These are phyloP conservation scores for Incumbomyces lentus DNA, from an alignment of 2,329 filamentous ascomycete species.

Conservation along the genomic window DNA sequence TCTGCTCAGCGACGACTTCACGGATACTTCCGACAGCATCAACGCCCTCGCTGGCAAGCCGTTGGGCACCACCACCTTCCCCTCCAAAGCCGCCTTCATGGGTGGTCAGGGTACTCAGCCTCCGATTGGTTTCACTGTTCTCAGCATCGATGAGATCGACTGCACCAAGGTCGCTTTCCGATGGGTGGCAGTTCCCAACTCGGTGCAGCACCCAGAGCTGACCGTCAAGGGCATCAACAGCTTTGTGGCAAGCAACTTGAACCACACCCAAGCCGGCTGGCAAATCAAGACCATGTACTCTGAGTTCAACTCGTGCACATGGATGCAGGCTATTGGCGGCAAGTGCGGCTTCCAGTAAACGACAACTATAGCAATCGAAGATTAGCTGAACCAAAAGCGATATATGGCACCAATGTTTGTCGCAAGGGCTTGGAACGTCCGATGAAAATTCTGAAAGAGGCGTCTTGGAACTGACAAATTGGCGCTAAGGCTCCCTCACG, in stretches of 20 bases:
- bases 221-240: conserved; percentile 24
- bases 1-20: conserved; percentile 23
- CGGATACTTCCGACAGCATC: conserved; percentile 26
- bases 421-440: too few species aligned
- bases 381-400: too few species aligned
- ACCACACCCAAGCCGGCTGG: conserved; percentile 18
- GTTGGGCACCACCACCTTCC: conserved; percentile 26
- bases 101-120: conserved; percentile 22
- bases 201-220: conserved; percentile 1
- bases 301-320: conserved; percentile 25
- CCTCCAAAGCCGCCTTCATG: conserved; percentile 24
- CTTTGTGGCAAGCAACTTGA: conserved; percentile 14
- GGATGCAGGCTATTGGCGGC: conserved; percentile 10
- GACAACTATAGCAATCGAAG: too few species aligned
- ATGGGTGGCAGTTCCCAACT: conserved; percentile 23
- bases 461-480: too few species aligned
- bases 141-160: conserved; percentile 19
- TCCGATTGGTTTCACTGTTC: conserved; percentile 23
- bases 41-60: conserved; percentile 19
- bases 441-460: too few species aligned
- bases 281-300: conserved; percentile 25
- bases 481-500: too few species aligned
- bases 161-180: conserved; percentile 24
- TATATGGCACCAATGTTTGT: too few species aligned
- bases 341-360: neutral